Evolutionary conservation across 2,329 filamentous ascomycete species (phyloP).

Genomic region (Penicillium brevicompactum): DNA sequence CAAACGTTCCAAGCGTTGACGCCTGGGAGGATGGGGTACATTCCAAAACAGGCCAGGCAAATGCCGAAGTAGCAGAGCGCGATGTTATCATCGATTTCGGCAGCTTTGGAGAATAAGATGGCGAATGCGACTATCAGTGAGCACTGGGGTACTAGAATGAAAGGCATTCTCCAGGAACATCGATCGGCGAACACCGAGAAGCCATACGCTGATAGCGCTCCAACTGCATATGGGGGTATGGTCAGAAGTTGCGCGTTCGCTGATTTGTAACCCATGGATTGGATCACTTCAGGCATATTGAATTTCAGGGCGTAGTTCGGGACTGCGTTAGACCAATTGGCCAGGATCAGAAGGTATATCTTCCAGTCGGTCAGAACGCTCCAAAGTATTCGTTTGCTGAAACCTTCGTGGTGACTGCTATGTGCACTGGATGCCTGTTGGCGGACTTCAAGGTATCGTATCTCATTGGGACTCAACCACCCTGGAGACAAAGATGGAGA

Average conservation of each 20-base stretch:
- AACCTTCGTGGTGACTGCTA: slow-evolving; percentile 25
- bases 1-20: slow-evolving; percentile 47
- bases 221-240: slow-evolving; percentile 38
- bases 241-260: slow-evolving; percentile 33
- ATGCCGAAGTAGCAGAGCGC: slow-evolving; percentile 49
- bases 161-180: slow-evolving; percentile 44
- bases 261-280: slow-evolving; percentile 45
- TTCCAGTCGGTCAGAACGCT: slow-evolving; percentile 53
- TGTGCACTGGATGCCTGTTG: slow-evolving; percentile 32
- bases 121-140: slow-evolving; percentile 39
- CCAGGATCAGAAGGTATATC: slow-evolving; percentile 47
- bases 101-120: slow-evolving; percentile 42
- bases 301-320: slow-evolving; percentile 39
- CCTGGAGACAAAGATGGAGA: slow-evolving; percentile 37
- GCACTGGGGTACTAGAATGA: slow-evolving; percentile 39
- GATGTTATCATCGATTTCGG: slow-evolving; percentile 43
- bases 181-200: slow-evolving; percentile 42
- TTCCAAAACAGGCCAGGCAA: slow-evolving; percentile 46
- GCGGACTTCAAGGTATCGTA: slow-evolving; percentile 44
- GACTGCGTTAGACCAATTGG: slow-evolving; percentile 48
- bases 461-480: slow-evolving; percentile 46
- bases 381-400: slow-evolving; percentile 38
- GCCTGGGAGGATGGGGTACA: slow-evolving; percentile 48
- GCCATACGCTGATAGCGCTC: slow-evolving; percentile 27
- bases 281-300: slow-evolving; percentile 44